Evolutionary conservation across 306 rosid genomes (phyloP).

Genomic region (Gillenia trifoliata): DNA sequence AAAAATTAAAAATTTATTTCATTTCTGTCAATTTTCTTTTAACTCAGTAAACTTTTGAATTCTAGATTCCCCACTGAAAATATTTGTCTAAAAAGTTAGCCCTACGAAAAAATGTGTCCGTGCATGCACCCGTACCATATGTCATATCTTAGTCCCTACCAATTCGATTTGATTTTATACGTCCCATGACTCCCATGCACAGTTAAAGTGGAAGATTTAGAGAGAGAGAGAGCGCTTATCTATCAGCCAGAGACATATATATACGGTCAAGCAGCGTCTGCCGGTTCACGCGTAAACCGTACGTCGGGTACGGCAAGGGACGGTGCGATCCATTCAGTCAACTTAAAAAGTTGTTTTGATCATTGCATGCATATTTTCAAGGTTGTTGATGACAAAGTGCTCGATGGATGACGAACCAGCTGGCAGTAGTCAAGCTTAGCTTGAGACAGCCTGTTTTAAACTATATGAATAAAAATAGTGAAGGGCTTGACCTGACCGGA

Average conservation of each 20-base stretch:
- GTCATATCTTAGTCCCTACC: too few species aligned
- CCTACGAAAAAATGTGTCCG: too few species aligned
- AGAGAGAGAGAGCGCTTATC: too few species aligned
- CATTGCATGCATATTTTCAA: not conserved
- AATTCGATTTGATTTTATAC: too few species aligned
- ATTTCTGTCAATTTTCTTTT: too few species aligned
- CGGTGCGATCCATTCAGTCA: constrained; percentile 6
- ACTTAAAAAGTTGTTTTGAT: not conserved
- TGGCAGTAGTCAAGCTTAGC: not conserved
- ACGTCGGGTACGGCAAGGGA: not conserved
- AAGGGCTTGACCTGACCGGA: not conserved
- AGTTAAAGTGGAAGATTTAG: too few species aligned
- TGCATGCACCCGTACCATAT: too few species aligned
- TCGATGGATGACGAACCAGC: not conserved
- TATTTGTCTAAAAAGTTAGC: too few species aligned
- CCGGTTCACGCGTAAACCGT: constrained; percentile 5
- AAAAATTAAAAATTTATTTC: too few species aligned
- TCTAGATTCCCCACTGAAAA: too few species aligned
- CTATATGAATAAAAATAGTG: constrained; percentile 1
- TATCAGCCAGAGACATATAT: not conserved
- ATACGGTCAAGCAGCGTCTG: not conserved
- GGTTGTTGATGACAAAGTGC: not conserved
- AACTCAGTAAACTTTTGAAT: too few species aligned
- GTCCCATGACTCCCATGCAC: too few species aligned
- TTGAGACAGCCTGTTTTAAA: constrained; percentile 21